phyloP scores from a whole-genome alignment of 495 filamentous ascomycete species.

The Ascodesmis nigricans region DNA sequence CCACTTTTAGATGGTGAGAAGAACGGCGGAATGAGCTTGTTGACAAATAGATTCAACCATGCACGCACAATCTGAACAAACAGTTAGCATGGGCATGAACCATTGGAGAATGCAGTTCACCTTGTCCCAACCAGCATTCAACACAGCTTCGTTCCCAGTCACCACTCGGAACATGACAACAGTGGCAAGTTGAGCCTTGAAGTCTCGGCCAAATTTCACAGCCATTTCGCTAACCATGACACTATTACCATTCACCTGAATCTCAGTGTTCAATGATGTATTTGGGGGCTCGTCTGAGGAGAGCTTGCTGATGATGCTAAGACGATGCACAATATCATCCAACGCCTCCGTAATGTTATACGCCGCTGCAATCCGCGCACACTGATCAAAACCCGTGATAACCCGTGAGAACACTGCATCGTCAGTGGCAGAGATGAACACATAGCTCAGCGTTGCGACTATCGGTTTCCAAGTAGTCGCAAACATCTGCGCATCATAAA shows the following conservation, averaged over 20 bases:
- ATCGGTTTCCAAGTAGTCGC: constrained; percentile 87
- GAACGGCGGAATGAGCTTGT: constrained; percentile 74
- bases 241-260: constrained; percentile 73
- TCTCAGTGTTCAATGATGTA: constrained; percentile 82
- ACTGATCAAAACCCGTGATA: constrained; percentile 86
- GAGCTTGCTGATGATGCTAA: constrained; percentile 76
- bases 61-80: constrained; percentile 51
- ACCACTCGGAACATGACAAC: constrained; percentile 84
- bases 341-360: constrained; percentile 67
- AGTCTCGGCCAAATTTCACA: constrained; percentile 87
- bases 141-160: constrained; percentile 53
- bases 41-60: constrained; percentile 88
- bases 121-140: constrained; percentile 61
- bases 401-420: constrained; percentile 90
- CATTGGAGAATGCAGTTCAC: constrained; percentile 28
- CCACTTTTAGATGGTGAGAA: constrained; percentile 47
- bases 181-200: constrained; percentile 78
- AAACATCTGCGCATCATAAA: constrained; percentile 96
- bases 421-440: constrained; percentile 96
- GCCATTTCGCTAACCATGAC: constrained; percentile 98
- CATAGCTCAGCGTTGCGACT: constrained; percentile 83
- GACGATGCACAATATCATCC: constrained; percentile 72
- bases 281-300: constrained; percentile 51
- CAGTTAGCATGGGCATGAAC: constrained; percentile 15
- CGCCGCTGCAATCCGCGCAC: constrained; percentile 74